phyloP scores from a whole-genome alignment of 2,329 filamentous ascomycete genomes.

The Pestalotiopsis sp. region DNA sequence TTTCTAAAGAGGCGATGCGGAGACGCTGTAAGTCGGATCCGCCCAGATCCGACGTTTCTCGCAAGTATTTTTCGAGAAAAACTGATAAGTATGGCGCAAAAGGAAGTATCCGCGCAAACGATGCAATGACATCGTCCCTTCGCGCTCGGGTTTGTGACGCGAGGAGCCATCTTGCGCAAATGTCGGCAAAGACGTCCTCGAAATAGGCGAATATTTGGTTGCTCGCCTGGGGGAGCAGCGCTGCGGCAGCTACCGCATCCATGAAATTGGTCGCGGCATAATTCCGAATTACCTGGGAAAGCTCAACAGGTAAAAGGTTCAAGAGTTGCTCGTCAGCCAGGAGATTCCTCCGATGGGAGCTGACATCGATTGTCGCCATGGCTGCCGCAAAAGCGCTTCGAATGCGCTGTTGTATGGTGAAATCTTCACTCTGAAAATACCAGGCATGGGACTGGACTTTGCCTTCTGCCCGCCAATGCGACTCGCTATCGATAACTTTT shows the following conservation, averaged over 20 bases:
- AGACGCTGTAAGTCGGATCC: constrained; percentile 18
- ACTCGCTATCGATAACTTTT: constrained; percentile 9
- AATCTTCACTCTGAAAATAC: neutral
- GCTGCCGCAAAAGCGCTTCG: constrained; percentile 15
- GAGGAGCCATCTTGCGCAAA: constrained; percentile 78
- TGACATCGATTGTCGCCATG: constrained; percentile 60
- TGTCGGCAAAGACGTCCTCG: constrained; percentile 75
- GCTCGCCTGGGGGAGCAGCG: constrained; percentile 71
- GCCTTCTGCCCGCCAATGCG: neutral
- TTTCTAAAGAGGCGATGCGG: constrained; percentile 29
- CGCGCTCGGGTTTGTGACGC: constrained; percentile 38
- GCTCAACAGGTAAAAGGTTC: constrained; percentile 67
- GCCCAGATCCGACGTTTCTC: constrained; percentile 27
- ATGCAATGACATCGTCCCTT: constrained; percentile 58
- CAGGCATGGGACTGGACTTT: neutral
- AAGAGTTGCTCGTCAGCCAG: constrained; percentile 56
- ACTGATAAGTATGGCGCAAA: constrained; percentile 79
- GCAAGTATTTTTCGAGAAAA: constrained; percentile 59
- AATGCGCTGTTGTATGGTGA: neutral
- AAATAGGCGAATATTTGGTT: constrained; percentile 75
- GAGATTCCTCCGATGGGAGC: constrained; percentile 55
- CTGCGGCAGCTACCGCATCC: constrained; percentile 68
- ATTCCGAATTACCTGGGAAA: constrained; percentile 67
- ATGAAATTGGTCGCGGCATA: constrained; percentile 68
- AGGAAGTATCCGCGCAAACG: constrained; percentile 79